Conservation (phyloP, 257 asterid genomes). For the Nicotiana benthamiana region DNA sequence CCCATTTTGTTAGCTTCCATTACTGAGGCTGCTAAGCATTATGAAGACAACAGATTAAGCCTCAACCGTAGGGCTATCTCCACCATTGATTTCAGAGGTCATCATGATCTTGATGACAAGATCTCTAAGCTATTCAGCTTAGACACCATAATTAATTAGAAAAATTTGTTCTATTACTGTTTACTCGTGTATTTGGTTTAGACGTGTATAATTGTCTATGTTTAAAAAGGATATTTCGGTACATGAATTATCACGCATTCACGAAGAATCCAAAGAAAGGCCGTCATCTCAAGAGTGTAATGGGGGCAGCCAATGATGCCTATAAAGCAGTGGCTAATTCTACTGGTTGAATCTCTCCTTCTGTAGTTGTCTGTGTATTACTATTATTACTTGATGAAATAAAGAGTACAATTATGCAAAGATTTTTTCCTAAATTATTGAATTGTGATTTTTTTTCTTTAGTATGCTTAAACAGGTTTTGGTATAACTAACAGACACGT, state of each 20-base stretch:
- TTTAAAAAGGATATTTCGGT: no score
- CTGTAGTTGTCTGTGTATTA: no score
- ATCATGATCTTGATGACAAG: conserved; percentile 48
- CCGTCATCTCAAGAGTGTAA: no score
- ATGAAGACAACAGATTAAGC: conserved; percentile 51
- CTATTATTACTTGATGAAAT: not conserved
- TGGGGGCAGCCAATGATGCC: no score
- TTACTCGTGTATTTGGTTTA: not conserved
- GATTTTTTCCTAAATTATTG: not conserved
- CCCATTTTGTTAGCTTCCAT: conserved; percentile 74
- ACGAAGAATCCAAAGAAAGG: no score
- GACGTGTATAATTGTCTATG: no score
- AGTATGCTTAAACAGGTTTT: not conserved
- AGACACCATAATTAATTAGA: conserved; percentile 30
- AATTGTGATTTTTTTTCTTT: not conserved
- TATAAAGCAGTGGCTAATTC: no score
- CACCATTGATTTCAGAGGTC: conserved; percentile 48
- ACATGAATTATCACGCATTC: no score
- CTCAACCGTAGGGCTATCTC: conserved; percentile 55
- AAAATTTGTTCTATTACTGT: no score
- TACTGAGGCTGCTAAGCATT: conserved; percentile 60
- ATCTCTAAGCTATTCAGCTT: conserved; percentile 53
- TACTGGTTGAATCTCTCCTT: no score
- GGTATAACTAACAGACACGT: not conserved
- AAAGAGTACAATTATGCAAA: not conserved